Conservation (phyloP, 1,284 basidiomycete genomes). For the Schizophyllum commune region DNA sequence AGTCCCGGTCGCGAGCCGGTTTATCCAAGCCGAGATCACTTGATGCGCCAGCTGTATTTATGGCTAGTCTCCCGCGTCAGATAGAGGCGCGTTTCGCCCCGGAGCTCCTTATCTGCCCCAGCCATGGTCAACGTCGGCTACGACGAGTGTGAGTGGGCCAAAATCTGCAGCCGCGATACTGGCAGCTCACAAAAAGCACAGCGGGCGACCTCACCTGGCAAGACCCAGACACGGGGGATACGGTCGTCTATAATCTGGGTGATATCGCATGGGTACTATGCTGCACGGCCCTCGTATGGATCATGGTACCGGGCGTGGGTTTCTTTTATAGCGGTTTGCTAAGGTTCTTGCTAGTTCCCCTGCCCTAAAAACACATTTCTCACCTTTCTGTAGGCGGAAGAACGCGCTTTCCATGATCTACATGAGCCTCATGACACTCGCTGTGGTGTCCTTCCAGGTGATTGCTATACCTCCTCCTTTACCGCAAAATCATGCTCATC, state of each 20-base stretch:
- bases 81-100: neutral
- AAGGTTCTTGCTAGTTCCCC: constrained; percentile 15
- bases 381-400: constrained; percentile 66
- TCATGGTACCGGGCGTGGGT: constrained; percentile 90
- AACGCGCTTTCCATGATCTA: constrained; percentile 93
- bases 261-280: constrained; percentile 77
- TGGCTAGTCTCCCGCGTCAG: neutral
- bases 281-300: constrained; percentile 73
- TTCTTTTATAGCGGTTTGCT: constrained; percentile 85
- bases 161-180: neutral
- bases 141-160: constrained; percentile 32
- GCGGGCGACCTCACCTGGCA: constrained; percentile 29
- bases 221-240: constrained; percentile 22
- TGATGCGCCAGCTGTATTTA: neutral
- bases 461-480: constrained; percentile 16
- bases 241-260: constrained; percentile 55
- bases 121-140: constrained; percentile 47
- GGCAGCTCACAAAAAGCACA: constrained; percentile 20
- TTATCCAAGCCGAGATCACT: too few species aligned
- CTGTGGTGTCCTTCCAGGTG: constrained; percentile 70
- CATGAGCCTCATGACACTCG: constrained; percentile 71
- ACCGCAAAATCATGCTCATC: constrained; percentile 21
- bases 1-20: too few species aligned
- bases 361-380: constrained; percentile 20
- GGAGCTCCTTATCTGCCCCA: neutral